Base-by-base conservation (phyloP, 2,329 filamentous ascomycete species). In the Hyphodiscus sp. region DNA sequence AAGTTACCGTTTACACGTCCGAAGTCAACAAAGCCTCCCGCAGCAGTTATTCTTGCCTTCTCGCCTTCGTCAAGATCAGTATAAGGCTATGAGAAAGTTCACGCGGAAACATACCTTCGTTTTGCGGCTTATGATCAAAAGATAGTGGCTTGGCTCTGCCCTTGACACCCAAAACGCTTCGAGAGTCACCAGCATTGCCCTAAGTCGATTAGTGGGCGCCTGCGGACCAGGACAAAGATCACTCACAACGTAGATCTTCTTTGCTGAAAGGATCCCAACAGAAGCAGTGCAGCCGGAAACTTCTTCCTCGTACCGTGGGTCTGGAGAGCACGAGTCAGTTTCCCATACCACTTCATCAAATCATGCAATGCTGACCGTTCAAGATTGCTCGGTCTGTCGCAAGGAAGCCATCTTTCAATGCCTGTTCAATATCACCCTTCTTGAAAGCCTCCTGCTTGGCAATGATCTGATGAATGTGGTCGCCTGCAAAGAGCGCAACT, bases 121-220 rank as follows among this genome's bases (percentile, higher is more conserved):
- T 96, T 71, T 96, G 91, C 43, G 94, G 94, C 76, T 99, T 99
- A 79, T 99, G 94, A 71, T 99, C 94, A 69, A 95, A 95, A n/a
- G 94, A 99, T 56, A 99, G 79, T 50, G 94, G 94, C 76, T 97
- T 99, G 63, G 94, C 94, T 66, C 94, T 83, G 61, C 94, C 94
- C 76, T 97, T 99, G 67, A 99, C 90, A 65, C 94, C 94, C 61
- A 99, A 75, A 23, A 99, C 94, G 68, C 87, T 89, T 76, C 94
- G 85, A 59, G 94, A 99, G 72, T 99, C 94, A 68, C 94, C 94
- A 59, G 94, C 90, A 70, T 99, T 99, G 67, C 90, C 94, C 94
- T 99, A 63, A 51, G 52, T 30, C 15, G 26, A 33, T 56, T 20
- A 52, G 50, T n/a, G 42, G 51, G 58, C 51, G 67, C 69, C 57